Evolutionary conservation across 768 basidiomycete genomes (phyloP).

Genomic region (Crassisporium funariophilum): DNA sequence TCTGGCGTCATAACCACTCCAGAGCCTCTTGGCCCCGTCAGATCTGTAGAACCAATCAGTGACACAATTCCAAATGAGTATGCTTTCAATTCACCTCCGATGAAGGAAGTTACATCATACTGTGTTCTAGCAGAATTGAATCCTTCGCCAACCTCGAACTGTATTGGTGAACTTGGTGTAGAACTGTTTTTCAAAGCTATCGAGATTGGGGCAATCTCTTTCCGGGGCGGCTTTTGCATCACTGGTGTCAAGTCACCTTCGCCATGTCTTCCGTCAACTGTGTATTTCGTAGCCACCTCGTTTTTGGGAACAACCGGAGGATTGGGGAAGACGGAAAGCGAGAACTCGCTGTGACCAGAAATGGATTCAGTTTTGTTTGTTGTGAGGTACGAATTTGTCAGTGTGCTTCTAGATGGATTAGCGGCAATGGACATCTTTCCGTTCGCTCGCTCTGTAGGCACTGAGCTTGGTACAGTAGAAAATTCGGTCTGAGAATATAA

Average conservation of each 20-base stretch:
- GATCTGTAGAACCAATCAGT: conserved; percentile 10
- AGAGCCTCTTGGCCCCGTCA: neutral
- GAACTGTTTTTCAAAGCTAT: conserved; percentile 5
- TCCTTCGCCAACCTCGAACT: conserved; percentile 17
- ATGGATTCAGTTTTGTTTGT: conserved; percentile 34
- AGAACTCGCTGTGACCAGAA: conserved; percentile 56
- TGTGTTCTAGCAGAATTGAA: conserved; percentile 51
- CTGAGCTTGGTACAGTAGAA: neutral
- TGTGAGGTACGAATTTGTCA: conserved; percentile 16
- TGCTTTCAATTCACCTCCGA: conserved; percentile 42
- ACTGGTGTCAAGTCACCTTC: too few species aligned
- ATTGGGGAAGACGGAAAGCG: conserved; percentile 69
- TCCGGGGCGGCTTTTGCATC: too few species aligned
- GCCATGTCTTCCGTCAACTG: too few species aligned
- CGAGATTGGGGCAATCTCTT: conserved; percentile 6
- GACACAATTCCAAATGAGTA: conserved; percentile 6
- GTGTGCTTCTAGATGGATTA: conserved; percentile 18
- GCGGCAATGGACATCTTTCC: neutral
- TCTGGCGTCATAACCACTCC: neutral
- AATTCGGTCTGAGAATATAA: conserved; percentile 35
- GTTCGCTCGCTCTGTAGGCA: neutral
- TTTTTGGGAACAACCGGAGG: conserved; percentile 44
- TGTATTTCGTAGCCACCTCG: conserved; percentile 7
- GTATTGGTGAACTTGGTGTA: conserved; percentile 16
- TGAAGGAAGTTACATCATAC: conserved; percentile 78